Evolutionary conservation across 495 filamentous ascomycete species (phyloP).

Genomic region (Staphylotrichum tortipilum): DNA sequence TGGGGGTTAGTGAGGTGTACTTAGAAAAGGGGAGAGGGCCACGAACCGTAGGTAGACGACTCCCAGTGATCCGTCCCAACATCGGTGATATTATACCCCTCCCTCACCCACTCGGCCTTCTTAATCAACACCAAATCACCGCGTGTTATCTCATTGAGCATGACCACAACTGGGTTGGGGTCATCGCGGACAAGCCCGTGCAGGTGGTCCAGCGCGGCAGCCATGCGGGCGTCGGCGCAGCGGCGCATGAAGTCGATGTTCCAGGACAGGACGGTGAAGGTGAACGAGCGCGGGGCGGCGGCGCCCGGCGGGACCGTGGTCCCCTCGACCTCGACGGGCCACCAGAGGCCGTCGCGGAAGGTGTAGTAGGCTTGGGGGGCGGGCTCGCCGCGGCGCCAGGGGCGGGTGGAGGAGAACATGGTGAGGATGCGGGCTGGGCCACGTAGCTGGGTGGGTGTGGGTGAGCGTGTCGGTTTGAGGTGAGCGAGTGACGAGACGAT

Average conservation of each 20-base stretch:
- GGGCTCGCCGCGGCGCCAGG: neutral
- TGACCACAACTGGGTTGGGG: constrained; percentile 31
- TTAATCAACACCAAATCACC: constrained; percentile 36
- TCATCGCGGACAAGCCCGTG: constrained; percentile 13
- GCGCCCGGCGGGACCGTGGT: neutral
- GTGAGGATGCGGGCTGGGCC: too few species aligned
- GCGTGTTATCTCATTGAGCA: constrained; percentile 43
- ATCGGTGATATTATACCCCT: constrained; percentile 42
- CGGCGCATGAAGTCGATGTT: constrained; percentile 46
- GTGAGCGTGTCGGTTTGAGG: too few species aligned
- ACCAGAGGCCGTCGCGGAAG: neutral
- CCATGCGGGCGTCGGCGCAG: constrained; percentile 32
- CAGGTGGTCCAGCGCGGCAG: constrained; percentile 35
- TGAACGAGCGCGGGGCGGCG: neutral
- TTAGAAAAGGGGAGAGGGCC: neutral
- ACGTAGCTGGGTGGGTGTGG: too few species aligned
- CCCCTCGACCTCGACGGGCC: neutral
- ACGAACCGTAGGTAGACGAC: constrained; percentile 4
- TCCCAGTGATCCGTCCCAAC: constrained; percentile 13
- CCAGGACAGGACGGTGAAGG: constrained; percentile 29
- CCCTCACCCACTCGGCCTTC: constrained; percentile 33
- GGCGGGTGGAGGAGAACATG: neutral
- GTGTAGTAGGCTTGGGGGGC: constrained; percentile 1
- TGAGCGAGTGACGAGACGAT: too few species aligned
- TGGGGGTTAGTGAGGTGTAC: neutral